Evolutionary conservation across 2,329 filamentous ascomycete genomes (phyloP).

Genomic region (Trichothecium sympodiale): DNA sequence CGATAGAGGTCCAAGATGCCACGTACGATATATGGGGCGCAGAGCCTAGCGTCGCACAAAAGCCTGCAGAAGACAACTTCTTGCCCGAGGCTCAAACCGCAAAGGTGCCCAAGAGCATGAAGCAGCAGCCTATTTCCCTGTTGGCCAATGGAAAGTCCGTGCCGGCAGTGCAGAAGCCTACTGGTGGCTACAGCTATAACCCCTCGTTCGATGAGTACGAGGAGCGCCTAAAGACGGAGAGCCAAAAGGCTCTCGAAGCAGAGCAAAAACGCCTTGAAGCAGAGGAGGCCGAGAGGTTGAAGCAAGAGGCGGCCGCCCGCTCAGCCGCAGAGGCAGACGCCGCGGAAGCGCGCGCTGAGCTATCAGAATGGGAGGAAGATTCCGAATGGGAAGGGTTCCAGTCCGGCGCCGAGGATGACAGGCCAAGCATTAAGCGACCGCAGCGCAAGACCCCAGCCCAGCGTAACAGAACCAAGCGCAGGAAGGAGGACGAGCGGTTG

Average conservation of each 20-base stretch:
- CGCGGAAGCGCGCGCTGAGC: constrained; percentile 52
- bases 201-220: constrained; percentile 81
- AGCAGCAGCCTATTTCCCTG: constrained; percentile 68
- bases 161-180: constrained; percentile 67
- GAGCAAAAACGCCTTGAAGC: constrained; percentile 64
- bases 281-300: constrained; percentile 55
- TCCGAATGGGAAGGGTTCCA: constrained; percentile 86
- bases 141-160: constrained; percentile 71
- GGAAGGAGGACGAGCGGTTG: constrained; percentile 75
- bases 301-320: constrained; percentile 53
- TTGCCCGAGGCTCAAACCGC: constrained; percentile 53
- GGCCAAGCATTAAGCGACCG: constrained; percentile 54
- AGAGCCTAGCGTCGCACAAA: constrained; percentile 19
- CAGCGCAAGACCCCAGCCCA: constrained; percentile 79
- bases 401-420: constrained; percentile 63
- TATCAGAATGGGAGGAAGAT: constrained; percentile 72
- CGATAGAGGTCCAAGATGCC: constrained; percentile 46
- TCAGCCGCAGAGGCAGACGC: constrained; percentile 68
- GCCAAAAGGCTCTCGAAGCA: constrained; percentile 65
- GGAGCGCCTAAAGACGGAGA: constrained; percentile 60
- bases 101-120: constrained; percentile 65
- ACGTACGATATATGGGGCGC: constrained; percentile 71
- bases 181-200: constrained; percentile 85
- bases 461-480: constrained; percentile 76
- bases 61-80: constrained; percentile 36